Base-by-base conservation (phyloP, 2,329 filamentous ascomycete genomes). In the Tolypocladium amazonense region DNA sequence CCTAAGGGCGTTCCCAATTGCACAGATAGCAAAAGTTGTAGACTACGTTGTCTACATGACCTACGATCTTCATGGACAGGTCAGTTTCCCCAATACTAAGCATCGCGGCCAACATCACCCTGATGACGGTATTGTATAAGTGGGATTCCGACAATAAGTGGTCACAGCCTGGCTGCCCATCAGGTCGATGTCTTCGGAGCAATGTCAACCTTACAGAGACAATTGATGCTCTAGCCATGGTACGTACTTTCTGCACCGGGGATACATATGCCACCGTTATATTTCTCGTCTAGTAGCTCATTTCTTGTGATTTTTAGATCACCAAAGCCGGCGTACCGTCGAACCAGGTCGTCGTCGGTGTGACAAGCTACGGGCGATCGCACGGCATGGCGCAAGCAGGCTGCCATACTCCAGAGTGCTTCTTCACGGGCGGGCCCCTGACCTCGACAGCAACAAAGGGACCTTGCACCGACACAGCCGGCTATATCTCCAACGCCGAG, bases 181-280 rank as follows among this genome's bases (percentile, higher is more conserved):
- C 57, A 0, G 73, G 73, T 8, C 72, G 71, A 52, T 75, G 72
- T 58, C 66, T 76, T 0, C 67, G 71, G 3, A 67, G 62, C 18
- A 67, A 75, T 41, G 65, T 76, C 58, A 76, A 76, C 60, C 27
- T 69, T 23, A 76, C 67, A 0, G 73, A 77, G 62, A 76, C 72
- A 0, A 58, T 61, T 0, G 64, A 61, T 11, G 57, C 74, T 0
- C 61, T 77, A 15, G 27, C 67, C 5, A 74, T 74, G 66, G 15
- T 41, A 12, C 12, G 38, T 41, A 15, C 18, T 41, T 7, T 7
- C 38, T 20, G 7, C 15, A 9, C 2, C 12, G 15, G 4, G 33
- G 7, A 35, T 15, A 4, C 4, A 3, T 7, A 4, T 3, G 38
- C 12, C 12, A 18, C 37, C 2, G 37, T 38, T 14, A 14, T 5